Percentiles rank a stretch among this genome's conserved stretches.
Evolutionary conservation across 1,284 basidiomycete genomes (phyloP).

Genomic region (Ustilago curta): DNA sequence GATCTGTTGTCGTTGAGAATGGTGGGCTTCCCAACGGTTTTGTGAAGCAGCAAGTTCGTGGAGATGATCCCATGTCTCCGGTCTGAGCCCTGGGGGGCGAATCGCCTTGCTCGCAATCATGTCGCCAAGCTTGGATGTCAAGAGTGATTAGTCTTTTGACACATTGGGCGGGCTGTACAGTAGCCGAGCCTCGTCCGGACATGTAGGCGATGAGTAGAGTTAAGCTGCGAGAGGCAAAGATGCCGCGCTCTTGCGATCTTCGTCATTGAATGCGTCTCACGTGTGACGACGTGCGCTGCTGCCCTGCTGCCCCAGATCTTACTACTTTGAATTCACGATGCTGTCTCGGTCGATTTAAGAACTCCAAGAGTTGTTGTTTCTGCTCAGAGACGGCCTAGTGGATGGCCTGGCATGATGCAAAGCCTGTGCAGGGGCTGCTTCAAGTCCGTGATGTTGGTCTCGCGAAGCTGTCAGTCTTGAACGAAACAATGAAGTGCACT

Average conservation of each 20-base stretch:
- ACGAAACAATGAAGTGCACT: neutral
- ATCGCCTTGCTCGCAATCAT: no score
- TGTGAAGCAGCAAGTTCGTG: no score
- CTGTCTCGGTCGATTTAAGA: neutral
- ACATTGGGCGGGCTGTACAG: no score
- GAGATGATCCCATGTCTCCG: no score
- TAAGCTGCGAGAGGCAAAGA: neutral
- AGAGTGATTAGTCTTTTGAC: no score
- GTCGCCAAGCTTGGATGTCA: no score
- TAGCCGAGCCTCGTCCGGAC: slow-evolving; percentile 1
- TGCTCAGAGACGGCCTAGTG: neutral
- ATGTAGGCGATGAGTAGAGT: neutral
- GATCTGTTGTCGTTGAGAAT: no score
- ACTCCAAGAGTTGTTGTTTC: neutral
- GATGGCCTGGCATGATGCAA: neutral
- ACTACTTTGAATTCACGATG: neutral
- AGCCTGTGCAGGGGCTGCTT: neutral
- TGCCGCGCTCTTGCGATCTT: neutral
- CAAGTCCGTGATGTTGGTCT: neutral
- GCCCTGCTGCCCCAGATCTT: no score
- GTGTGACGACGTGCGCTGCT: neutral
- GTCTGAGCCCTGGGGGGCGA: no score
- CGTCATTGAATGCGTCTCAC: neutral
- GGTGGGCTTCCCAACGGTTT: no score
- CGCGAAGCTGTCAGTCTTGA: neutral